Evolutionary conservation across 2,329 filamentous ascomycete genomes (phyloP), one percentile per base, ranked within the genome.

Genomic region (Chaetomium strumarium): DNA sequence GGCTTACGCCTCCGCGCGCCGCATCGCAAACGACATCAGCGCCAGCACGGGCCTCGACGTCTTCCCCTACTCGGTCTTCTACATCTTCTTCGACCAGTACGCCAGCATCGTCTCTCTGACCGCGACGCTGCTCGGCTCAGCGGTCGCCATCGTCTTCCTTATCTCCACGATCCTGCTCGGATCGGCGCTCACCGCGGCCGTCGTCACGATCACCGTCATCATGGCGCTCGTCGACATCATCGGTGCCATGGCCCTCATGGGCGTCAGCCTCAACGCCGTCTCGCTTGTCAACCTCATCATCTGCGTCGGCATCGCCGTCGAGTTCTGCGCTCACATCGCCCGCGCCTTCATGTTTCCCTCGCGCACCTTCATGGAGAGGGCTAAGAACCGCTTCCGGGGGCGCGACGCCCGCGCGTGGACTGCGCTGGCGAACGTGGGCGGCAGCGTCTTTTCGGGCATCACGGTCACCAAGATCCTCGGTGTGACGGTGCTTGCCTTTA

Each of bases 51-150:
- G 84, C 5, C 82, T 88, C 19, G 84, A 93, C 20, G 85, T 99
- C 3, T 99, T 99, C 77, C 90, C 93, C 0, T 99, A 99, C 73
- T 95, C 89, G 61, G 85, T 96, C 55, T 96, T 96, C 68, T 99
- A 99, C 74, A 91, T 99, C 67, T 99, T 97, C 79, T 99, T 99
- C 67, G 93, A 99, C 67, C 93, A 97, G 67, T 99, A 99, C 66
- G 80, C 89, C 6, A 81, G 81, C 53, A 97, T 99, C 56, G 83
- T 95, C 17, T 77, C 79, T 11, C 77, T 97, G 4, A 91, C 92
- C 0, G 85, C 80, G 1, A 82, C 85, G 0, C 80, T 99, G 1
- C 79, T 99, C 30, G 86, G 86, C 38, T 86, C 88, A 3, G 92
- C 90, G 0, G 76, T 97, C 13, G 88, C 79, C 24, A 88, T 96